phyloP scores from a whole-genome alignment of 768 basidiomycete genomes.

The Leccinum longicurvipes region DNA sequence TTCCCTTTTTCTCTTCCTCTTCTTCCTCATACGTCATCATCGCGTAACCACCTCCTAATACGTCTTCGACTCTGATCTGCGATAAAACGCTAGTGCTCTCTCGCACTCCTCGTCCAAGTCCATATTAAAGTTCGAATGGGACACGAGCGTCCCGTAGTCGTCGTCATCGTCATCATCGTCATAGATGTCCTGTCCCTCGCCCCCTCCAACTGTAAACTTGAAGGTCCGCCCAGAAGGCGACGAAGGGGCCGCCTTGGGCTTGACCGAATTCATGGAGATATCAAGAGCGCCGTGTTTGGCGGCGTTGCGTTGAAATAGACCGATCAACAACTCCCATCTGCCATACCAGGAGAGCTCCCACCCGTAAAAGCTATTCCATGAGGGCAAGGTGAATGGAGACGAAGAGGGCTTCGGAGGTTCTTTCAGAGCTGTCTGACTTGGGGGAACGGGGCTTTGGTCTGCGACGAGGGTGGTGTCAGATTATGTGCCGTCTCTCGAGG shows the following conservation, averaged over 20 bases:
- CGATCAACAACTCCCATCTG: slow-evolving; percentile 51
- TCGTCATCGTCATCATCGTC: slow-evolving; percentile 24
- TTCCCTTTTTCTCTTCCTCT: not conserved
- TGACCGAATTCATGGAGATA: not conserved
- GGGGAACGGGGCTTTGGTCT: slow-evolving; percentile 32
- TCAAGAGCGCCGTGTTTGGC: slow-evolving; percentile 11
- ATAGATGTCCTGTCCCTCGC: slow-evolving; percentile 2
- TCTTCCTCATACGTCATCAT: not conserved
- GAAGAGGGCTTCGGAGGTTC: not conserved
- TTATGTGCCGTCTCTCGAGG: slow-evolving; percentile 33
- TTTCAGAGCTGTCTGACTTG: not conserved
- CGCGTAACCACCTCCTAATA: not conserved
- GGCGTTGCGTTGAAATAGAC: slow-evolving; percentile 36
- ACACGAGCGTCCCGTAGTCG: slow-evolving; percentile 25
- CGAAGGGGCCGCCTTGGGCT: not conserved
- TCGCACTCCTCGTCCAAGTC: slow-evolving; percentile 26
- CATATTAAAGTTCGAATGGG: slow-evolving; percentile 14
- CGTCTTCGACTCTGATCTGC: slow-evolving; percentile 7
- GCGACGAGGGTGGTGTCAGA: slow-evolving; percentile 59
- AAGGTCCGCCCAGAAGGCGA: slow-evolving; percentile 11
- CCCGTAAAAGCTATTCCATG: slow-evolving; percentile 15
- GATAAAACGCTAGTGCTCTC: slow-evolving; percentile 26
- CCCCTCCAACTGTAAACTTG: slow-evolving; percentile 23
- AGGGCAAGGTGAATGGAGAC: slow-evolving; percentile 3
- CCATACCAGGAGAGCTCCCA: slow-evolving; percentile 53